Base-by-base conservation (phyloP, 768 basidiomycete species). In the Podaxis rugospora region DNA sequence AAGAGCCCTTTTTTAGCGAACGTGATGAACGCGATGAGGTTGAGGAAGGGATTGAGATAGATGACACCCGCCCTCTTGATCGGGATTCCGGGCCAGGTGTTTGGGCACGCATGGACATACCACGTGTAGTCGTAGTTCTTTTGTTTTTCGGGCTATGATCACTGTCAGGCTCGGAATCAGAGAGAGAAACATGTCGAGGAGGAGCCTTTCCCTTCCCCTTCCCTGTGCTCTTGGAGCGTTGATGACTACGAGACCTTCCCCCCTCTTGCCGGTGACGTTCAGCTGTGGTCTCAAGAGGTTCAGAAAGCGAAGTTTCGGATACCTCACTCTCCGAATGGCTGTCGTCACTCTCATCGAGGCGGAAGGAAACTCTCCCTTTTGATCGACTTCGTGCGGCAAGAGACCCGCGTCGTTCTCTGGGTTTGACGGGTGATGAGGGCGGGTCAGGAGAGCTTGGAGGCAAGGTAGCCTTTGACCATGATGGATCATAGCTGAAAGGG, bases 301-400 rank as follows among this genome's bases (percentile, higher is more conserved):
- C 28, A 36, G 51, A 27, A 28, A 28, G 6, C 32, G n/a, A 13
- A 52, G 62, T 61, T 50, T 62, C 62, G 35, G 51, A 52, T 18
- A 39, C 54, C 6, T 62, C 66, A 49, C 50, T 51, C 44, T 62
- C 64, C 27, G 66, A 67, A 35, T 63, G 46, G 51, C 52, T 51
- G 35, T 55, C 63, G 40, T 67, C 67, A 46, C 72, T 72, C 23
- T 67, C 70, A 32, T 75, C 75, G 13, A 83, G 64, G 61, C 70
- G 74, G 67, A 88, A 88, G 10, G 85, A 85, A 1, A 87, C 86
- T 61, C 86, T 77, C 7, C 82, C 85, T 32, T 80, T 71, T 18
- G 85, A 83, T 52, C 72, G 77, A 69, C 85, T 85, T 54, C 82
- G 75, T 28, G 73, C 70, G 25, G 80, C 80, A 63, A 78, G 64